Percentiles rank a stretch among this genome's conserved stretches.
phyloP scores from a whole-genome alignment of 148 eudicot species.

The Cornus florida region DNA sequence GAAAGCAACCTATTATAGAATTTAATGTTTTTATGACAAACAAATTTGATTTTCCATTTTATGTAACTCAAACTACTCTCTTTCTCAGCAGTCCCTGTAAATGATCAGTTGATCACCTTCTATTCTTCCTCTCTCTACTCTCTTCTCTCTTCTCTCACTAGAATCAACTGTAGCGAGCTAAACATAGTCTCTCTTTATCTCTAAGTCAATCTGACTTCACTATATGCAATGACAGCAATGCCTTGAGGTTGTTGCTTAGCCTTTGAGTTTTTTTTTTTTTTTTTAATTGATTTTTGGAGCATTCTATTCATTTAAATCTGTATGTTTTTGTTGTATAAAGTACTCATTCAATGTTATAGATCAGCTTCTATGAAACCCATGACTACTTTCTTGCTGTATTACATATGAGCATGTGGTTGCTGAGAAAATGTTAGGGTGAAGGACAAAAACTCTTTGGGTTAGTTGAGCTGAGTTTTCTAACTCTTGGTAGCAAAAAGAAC shows the following conservation, averaged over 20 bases:
- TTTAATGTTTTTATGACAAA: too few species aligned
- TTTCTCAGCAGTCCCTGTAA: too few species aligned
- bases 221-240: neutral
- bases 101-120: too few species aligned
- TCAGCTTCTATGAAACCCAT: neutral
- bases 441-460: neutral
- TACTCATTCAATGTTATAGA: neutral
- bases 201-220: neutral
- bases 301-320: neutral
- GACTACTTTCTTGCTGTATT: neutral
- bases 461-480: neutral
- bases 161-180: neutral
- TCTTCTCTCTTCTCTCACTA: neutral
- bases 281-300: too few species aligned
- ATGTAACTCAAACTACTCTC: neutral
- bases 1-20: constrained; percentile 10
- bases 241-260: neutral
- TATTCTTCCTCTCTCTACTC: neutral
- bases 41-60: too few species aligned
- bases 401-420: neutral
- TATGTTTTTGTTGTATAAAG: neutral
- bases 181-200: neutral
- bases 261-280: neutral
- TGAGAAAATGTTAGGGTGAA: neutral
- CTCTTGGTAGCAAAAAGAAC: too few species aligned